phyloP scores from a whole-genome alignment of 1,284 basidiomycete genomes.

The Microbotryum lychnidis-dioicae region DNA sequence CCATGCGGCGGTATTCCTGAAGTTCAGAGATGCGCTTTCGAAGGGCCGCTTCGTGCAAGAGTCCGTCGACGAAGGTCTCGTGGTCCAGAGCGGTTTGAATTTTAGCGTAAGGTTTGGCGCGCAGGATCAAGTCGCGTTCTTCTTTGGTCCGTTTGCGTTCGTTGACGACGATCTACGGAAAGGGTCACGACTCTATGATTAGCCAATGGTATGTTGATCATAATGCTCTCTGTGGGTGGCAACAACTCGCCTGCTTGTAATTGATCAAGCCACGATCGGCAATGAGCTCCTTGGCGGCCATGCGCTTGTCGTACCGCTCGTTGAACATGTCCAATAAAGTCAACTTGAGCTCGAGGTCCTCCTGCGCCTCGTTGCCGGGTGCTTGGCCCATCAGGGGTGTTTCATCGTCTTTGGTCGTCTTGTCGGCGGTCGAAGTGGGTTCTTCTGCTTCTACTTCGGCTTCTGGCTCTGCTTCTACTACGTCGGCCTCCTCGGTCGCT shows the following conservation, averaged over 20 bases:
- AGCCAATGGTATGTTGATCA: too few species aligned
- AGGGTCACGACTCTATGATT: too few species aligned
- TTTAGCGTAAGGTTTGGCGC: conserved; percentile 84
- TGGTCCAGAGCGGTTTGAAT: conserved; percentile 88
- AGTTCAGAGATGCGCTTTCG: conserved; percentile 79
- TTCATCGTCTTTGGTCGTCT: neutral
- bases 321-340: conserved; percentile 86
- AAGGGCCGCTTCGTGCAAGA: conserved; percentile 77
- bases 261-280: conserved; percentile 87
- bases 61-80: conserved; percentile 77
- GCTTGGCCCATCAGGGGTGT: neutral
- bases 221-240: too few species aligned
- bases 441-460: conserved; percentile 35
- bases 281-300: conserved; percentile 81
- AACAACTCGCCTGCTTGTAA: conserved; percentile 69
- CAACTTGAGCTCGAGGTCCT: conserved; percentile 81
- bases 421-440: neutral
- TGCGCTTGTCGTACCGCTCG: conserved; percentile 79
- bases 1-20: conserved; percentile 76
- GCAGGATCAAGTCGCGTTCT: conserved; percentile 80
- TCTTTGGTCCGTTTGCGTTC: conserved; percentile 88
- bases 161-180: conserved; percentile 65
- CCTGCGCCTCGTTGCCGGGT: conserved; percentile 61
- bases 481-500: too few species aligned
- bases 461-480: too few species aligned